Percentiles rank a stretch among this genome's conserved stretches.
These are phyloP conservation scores for Lepidium campestre DNA, from an alignment of 441 rosid genomes.

Conservation along the genomic window DNA sequence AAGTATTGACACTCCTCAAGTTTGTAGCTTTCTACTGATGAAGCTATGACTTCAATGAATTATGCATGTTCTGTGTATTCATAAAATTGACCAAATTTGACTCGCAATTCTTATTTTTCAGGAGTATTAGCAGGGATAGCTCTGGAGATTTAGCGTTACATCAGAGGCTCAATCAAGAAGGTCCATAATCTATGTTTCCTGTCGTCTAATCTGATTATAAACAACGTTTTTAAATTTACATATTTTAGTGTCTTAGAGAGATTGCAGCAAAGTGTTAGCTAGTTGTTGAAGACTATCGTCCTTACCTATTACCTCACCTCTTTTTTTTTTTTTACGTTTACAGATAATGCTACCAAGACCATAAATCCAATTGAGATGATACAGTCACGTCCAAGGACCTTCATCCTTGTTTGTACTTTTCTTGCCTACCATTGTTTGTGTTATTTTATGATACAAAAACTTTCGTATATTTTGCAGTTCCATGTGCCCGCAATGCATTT, in stretches of 20 bases:
- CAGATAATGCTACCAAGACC: conserved; percentile 43
- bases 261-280: background rate
- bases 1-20: background rate
- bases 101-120: conserved; percentile 20
- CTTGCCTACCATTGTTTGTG: conserved; percentile 32
- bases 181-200: conserved; percentile 19
- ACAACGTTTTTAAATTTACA: background rate
- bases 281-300: background rate
- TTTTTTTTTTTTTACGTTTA: conserved; percentile 17
- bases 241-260: background rate
- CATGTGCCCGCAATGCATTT: background rate
- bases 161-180: conserved; percentile 49
- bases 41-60: background rate
- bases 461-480: background rate
- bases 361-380: conserved; percentile 39
- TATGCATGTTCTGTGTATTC: background rate
- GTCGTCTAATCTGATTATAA: background rate
- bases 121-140: conserved; percentile 53
- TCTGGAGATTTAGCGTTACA: conserved; percentile 46
- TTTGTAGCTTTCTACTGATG: background rate
- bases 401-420: conserved; percentile 96
- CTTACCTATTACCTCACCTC: background rate
- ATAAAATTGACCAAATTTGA: background rate
- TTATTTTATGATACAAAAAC: background rate
- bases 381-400: conserved; percentile 53